A percentile compares a stretch with the other conserved stretches of the same genome.
phyloP scores from a whole-genome alignment of 768 basidiomycete species.

The Tylopilus rubrobrunneus region DNA sequence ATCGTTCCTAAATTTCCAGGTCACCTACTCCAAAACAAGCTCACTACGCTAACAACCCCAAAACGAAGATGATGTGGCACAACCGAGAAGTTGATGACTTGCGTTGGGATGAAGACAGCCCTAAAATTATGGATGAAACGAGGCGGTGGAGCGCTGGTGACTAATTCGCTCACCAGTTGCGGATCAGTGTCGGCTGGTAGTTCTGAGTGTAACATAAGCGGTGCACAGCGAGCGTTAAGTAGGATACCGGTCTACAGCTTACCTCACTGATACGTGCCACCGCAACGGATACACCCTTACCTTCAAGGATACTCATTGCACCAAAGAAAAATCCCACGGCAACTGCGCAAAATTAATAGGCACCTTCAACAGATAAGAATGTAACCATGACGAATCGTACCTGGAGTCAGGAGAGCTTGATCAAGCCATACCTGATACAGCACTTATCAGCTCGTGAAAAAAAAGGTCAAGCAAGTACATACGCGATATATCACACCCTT shows the following conservation, averaged over 20 bases:
- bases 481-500: constrained; percentile 62
- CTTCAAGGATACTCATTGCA: constrained; percentile 78
- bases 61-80: constrained; percentile 78
- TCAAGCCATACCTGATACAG: constrained; percentile 68
- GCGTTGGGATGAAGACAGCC: constrained; percentile 73
- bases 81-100: constrained; percentile 73
- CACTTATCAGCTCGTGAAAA: neutral
- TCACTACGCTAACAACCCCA: constrained; percentile 69
- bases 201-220: constrained; percentile 38
- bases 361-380: neutral
- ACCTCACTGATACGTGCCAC: constrained; percentile 43
- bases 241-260: neutral
- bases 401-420: constrained; percentile 73
- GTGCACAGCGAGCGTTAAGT: neutral
- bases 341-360: constrained; percentile 24
- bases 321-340: constrained; percentile 60
- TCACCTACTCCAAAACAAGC: constrained; percentile 77
- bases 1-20: neutral
- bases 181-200: constrained; percentile 69
- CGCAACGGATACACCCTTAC: constrained; percentile 53
- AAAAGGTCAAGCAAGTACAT: constrained; percentile 15
- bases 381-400: constrained; percentile 29
- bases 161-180: constrained; percentile 57
- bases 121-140: constrained; percentile 28
- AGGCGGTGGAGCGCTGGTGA: neutral